Base-by-base conservation (phyloP, 805 yeast genomes). In the Suhomyces emberorum region DNA sequence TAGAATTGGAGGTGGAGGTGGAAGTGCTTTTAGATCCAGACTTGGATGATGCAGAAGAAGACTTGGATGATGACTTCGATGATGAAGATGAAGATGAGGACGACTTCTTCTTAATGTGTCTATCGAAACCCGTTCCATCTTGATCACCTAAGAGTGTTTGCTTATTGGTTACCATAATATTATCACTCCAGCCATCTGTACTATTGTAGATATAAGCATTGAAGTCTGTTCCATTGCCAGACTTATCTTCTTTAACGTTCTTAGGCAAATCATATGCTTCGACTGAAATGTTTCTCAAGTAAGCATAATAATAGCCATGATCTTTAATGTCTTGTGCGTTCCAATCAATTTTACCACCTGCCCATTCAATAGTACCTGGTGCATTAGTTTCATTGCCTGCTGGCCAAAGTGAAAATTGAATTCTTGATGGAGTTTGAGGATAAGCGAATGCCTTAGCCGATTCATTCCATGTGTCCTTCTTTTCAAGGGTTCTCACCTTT, bases 291-390 rank as follows among this genome's bases (percentile, higher is more conserved):
- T 74, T 70, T 50, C 79, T 69, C 32, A 89, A 50, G 40, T 74
- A 70, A 17, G 84, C 80, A 56, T 79, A 87, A 65, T 76, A 82
- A 66, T 88, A 89, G 11, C 97, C 96, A 34, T 81, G 75, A 38
- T 83, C 67, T 42, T 69, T 51, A 39, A 88, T 75, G 60, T 88
- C 96, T 3, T 69, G 56, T 8, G 89, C 74, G 57, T 82, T 61
- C 97, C 97, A 89, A 65, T 86, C 70, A 42, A 89, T 78, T 19
- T 46, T 68, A 64, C 97, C 97, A 63, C 96, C 96, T 22, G 95
- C 86, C 89, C 89, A 88, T 39, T 71, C 83, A 42, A 76, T 69
- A 10, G 88, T 82, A 69, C 89, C 89, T 19, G 51, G 45, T 15
- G 74, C 76, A 51, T 71, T 73, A 20, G 68, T 51, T 7, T 72